A percentile compares a stretch with the other conserved stretches of the same genome.
These are phyloP conservation scores for Cladophialophora exuberans DNA, from an alignment of 2,329 filamentous ascomycete genomes.

Conservation along the genomic window DNA sequence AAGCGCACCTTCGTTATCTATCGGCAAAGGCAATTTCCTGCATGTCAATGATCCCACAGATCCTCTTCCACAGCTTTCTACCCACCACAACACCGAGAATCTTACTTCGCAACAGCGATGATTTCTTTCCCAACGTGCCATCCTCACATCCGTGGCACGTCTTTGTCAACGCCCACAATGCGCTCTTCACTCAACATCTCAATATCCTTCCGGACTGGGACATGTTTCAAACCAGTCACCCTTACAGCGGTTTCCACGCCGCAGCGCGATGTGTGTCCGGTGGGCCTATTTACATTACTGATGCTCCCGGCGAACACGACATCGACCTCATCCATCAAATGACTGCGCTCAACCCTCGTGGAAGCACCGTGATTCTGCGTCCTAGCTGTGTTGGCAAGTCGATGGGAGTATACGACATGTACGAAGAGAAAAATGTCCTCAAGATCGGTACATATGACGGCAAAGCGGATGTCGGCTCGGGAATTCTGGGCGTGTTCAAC, in stretches of 20 bases:
- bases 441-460: constrained; percentile 81
- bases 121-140: constrained; percentile 85
- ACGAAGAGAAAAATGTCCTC: constrained; percentile 72
- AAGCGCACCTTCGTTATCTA: constrained; percentile 77
- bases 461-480: constrained; percentile 66
- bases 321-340: constrained; percentile 76
- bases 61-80: constrained; percentile 82
- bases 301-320: constrained; percentile 81
- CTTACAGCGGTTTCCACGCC: constrained; percentile 81
- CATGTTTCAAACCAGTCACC: constrained; percentile 71
- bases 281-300: constrained; percentile 92
- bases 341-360: constrained; percentile 71
- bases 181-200: constrained; percentile 77
- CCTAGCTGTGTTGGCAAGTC: constrained; percentile 75
- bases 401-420: constrained; percentile 73
- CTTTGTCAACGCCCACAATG: constrained; percentile 90
- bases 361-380: constrained; percentile 78
- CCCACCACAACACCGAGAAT: constrained; percentile 69
- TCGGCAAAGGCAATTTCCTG: constrained; percentile 80
- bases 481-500: constrained; percentile 86
- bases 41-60: constrained; percentile 89
- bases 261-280: constrained; percentile 88
- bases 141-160: constrained; percentile 91
- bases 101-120: constrained; percentile 79
- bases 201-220: constrained; percentile 87